phyloP scores from a whole-genome alignment of 192 early-diverging fungal genomes.

The Rhizophagus sp. region DNA sequence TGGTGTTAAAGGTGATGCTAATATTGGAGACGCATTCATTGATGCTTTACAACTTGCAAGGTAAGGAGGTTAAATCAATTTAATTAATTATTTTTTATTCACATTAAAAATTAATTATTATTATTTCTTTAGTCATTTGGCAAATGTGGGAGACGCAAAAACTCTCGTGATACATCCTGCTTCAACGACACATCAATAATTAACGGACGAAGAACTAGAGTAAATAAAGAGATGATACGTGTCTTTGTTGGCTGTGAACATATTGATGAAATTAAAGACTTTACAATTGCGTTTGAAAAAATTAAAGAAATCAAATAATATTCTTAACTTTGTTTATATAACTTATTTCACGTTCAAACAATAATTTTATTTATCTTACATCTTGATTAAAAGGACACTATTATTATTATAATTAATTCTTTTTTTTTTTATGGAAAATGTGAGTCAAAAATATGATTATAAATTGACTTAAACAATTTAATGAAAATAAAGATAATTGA shows the following conservation, averaged over 20 bases:
- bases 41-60: slow-evolving; percentile 76
- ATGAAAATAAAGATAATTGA: too few species aligned
- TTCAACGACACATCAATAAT: slow-evolving; percentile 85
- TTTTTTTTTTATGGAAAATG: too few species aligned
- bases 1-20: slow-evolving; percentile 58
- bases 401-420: too few species aligned
- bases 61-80: not conserved
- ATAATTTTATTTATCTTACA: too few species aligned
- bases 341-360: too few species aligned
- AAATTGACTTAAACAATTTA: too few species aligned
- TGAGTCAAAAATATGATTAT: too few species aligned
- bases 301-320: not conserved
- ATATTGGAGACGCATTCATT: slow-evolving; percentile 58
- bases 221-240: slow-evolving; percentile 79
- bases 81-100: not conserved
- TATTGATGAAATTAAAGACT: slow-evolving; percentile 73
- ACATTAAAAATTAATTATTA: too few species aligned
- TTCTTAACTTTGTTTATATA: too few species aligned
- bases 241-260: slow-evolving; percentile 60
- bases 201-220: slow-evolving; percentile 82
- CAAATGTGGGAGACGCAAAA: slow-evolving; percentile 91
- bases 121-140: slow-evolving; percentile 57
- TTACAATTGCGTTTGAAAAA: slow-evolving; percentile 53
- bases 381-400: too few species aligned
- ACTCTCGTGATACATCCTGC: slow-evolving; percentile 89